Conservation (phyloP, 1,284 basidiomycete genomes). For the Cutaneotrichosporon sp. region DNA sequence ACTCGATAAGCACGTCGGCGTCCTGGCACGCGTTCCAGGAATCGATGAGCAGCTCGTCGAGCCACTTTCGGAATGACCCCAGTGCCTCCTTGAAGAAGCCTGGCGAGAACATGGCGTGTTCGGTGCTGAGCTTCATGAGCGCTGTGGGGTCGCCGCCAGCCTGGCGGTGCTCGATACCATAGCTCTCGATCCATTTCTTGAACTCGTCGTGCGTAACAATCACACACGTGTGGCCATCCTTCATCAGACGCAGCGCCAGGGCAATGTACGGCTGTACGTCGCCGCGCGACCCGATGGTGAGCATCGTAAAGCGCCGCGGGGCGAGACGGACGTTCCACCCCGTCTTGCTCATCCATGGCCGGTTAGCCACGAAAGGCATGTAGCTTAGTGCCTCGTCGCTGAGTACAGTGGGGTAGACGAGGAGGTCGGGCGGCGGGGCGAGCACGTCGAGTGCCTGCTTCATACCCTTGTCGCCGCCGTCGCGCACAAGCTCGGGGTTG, state of each 20-base stretch:
- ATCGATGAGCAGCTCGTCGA: slow-evolving; percentile 87
- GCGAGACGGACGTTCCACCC: slow-evolving; percentile 23
- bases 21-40: slow-evolving; percentile 94
- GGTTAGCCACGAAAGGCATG: slow-evolving; percentile 46
- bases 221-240: slow-evolving; percentile 53
- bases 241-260: slow-evolving; percentile 62
- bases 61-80: slow-evolving; percentile 83
- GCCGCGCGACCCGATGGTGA: slow-evolving; percentile 67
- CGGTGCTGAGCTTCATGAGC: slow-evolving; percentile 68
- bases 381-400: slow-evolving; percentile 35
- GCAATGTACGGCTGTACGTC: slow-evolving; percentile 95
- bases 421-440: slow-evolving; percentile 26
- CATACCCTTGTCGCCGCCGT: slow-evolving; percentile 1
- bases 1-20: slow-evolving; percentile 88
- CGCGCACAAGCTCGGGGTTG: slow-evolving; percentile 9
- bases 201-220: slow-evolving; percentile 77
- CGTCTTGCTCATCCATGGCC: slow-evolving; percentile 14
- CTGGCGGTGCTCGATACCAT: slow-evolving; percentile 62
- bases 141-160: slow-evolving; percentile 95
- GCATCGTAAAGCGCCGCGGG: slow-evolving; percentile 41
- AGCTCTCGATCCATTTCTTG: slow-evolving; percentile 87
- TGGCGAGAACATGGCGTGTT: slow-evolving; percentile 71
- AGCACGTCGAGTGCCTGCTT: slow-evolving; percentile 34
- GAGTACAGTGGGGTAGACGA: slow-evolving; percentile 25
- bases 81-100: slow-evolving; percentile 74